Evolutionary conservation across 495 filamentous ascomycete species (phyloP).

Genomic region (Talaromyces proteolyticus): DNA sequence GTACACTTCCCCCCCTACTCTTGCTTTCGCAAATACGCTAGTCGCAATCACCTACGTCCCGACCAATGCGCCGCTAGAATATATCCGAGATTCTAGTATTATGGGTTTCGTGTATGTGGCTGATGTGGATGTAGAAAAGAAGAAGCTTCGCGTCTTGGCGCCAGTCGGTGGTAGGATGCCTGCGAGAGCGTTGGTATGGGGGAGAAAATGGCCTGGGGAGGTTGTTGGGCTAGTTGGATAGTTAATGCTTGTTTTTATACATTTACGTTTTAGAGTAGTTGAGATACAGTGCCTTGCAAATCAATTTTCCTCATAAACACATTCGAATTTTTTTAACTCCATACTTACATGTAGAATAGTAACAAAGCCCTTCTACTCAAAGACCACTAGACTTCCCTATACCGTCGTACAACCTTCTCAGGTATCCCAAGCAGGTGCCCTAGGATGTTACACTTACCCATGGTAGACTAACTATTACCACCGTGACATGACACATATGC

Average conservation of each 20-base stretch:
- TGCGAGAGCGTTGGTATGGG: constrained; percentile 68
- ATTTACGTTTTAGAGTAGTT: background rate
- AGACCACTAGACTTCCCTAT: background rate
- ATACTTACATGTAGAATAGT: background rate
- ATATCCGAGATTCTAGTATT: constrained; percentile 76
- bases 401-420: too few relatives aligned
- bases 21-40: constrained; percentile 50
- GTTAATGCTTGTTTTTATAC: background rate
- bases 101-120: constrained; percentile 91
- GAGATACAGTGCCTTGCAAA: too few relatives aligned
- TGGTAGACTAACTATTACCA: too few relatives aligned
- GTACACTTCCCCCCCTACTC: constrained; percentile 25
- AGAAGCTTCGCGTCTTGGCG: constrained; percentile 71
- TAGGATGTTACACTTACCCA: too few relatives aligned
- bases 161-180: constrained; percentile 77
- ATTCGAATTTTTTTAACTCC: too few relatives aligned
- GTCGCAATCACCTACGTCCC: constrained; percentile 75
- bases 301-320: too few relatives aligned
- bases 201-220: constrained; percentile 45
- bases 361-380: background rate
- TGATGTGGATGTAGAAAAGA: constrained; percentile 81
- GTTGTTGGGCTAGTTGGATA: constrained; percentile 43
- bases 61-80: constrained; percentile 56
- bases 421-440: too few relatives aligned
- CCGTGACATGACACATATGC: too few relatives aligned